Percentiles rank a stretch among this genome's conserved stretches.
These are phyloP conservation scores for Umbelopsis vinacea DNA, from an alignment of 192 early-diverging fungal genomes.

Conservation along the genomic window DNA sequence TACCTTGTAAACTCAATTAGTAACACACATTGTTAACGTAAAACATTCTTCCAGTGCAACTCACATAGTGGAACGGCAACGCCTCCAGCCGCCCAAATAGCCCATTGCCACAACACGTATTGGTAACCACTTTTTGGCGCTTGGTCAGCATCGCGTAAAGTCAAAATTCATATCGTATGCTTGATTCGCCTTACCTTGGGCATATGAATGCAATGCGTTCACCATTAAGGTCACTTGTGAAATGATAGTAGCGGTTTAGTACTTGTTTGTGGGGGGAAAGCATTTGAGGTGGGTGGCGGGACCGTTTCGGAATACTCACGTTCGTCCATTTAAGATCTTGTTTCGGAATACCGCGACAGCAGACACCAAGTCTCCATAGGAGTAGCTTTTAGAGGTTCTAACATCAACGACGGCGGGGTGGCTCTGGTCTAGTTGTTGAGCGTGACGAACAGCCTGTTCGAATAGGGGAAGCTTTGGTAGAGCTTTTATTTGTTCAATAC, in stretches of 20 bases:
- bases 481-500: slow-evolving; percentile 4
- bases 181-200: slow-evolving; percentile 34
- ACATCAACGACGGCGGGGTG: slow-evolving; percentile 42
- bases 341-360: slow-evolving; percentile 34
- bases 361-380: slow-evolving; percentile 39
- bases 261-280: too few species aligned
- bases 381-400: slow-evolving; percentile 18
- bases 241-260: neutral
- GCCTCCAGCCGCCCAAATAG: slow-evolving; percentile 79
- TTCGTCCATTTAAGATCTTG: slow-evolving; percentile 29
- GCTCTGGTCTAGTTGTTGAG: neutral
- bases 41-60: slow-evolving; percentile 3
- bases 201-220: slow-evolving; percentile 45
- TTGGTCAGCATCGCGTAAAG: neutral
- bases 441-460: slow-evolving; percentile 34
- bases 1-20: slow-evolving; percentile 40
- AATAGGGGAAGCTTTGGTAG: slow-evolving; percentile 45
- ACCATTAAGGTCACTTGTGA: slow-evolving; percentile 32
- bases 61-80: slow-evolving; percentile 80
- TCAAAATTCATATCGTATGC: neutral
- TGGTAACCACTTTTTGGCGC: slow-evolving; percentile 57
- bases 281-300: too few species aligned
- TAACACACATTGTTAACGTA: neutral
- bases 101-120: slow-evolving; percentile 73
- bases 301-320: neutral